A percentile compares a stretch with the other conserved stretches of the same genome.
phyloP scores from a whole-genome alignment of 2,329 filamentous ascomycete species.

The Neofusicoccum kwambonambiense region DNA sequence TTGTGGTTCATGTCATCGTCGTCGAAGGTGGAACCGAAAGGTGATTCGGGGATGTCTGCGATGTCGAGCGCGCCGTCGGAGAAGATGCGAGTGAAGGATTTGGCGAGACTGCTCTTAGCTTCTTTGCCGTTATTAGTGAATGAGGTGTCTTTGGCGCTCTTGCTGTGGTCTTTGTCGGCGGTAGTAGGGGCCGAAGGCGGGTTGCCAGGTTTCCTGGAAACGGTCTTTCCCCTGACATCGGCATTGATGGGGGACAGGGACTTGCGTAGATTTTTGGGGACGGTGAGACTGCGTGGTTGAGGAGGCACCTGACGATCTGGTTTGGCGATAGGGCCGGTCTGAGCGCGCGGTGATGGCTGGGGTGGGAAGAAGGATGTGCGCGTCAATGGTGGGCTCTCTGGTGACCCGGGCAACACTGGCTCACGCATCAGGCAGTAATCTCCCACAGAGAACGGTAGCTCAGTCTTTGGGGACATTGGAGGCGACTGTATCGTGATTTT shows the following conservation, averaged over 20 bases:
- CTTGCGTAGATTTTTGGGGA: neutral
- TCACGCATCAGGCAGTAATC: neutral
- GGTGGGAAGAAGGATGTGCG: conserved; percentile 2
- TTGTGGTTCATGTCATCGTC: neutral
- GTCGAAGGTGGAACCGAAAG: conserved; percentile 5
- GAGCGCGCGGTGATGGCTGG: neutral
- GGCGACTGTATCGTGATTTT: neutral
- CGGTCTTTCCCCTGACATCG: neutral
- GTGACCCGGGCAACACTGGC: neutral
- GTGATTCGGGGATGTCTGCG: neutral
- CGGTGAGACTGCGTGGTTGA: conserved; percentile 4
- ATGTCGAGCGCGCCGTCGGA: neutral
- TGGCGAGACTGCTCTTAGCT: neutral
- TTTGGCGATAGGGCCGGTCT: neutral
- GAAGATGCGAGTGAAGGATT: conserved; percentile 2
- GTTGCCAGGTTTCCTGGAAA: neutral
- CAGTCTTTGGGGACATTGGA: conserved; percentile 1
- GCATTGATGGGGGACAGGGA: neutral
- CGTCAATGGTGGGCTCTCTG: neutral
- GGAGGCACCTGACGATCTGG: neutral
- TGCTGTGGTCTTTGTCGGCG: neutral
- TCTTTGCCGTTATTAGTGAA: neutral
- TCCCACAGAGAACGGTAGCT: neutral
- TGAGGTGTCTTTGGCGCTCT: neutral
- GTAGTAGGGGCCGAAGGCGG: neutral